These are phyloP conservation scores for Coffea canephora DNA, from an alignment of 257 asterid genomes.

Conservation along the genomic window DNA sequence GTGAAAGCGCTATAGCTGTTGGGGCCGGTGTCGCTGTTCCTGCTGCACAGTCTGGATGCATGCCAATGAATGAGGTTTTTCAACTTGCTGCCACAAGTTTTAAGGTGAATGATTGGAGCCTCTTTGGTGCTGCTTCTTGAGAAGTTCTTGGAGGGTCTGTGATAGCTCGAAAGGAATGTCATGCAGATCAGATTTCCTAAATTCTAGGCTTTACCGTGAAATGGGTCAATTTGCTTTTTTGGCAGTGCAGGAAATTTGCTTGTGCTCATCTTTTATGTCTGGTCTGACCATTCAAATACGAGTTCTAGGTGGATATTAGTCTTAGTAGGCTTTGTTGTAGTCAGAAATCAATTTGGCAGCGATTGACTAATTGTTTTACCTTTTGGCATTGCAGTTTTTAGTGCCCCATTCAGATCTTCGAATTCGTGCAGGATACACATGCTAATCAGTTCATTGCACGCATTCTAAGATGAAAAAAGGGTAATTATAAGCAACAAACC, in stretches of 20 bases:
- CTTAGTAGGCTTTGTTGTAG: neutral
- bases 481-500: neutral
- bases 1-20: conserved; percentile 71
- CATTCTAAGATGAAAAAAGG: neutral
- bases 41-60: conserved; percentile 59
- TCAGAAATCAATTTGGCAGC: neutral
- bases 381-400: neutral
- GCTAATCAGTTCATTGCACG: neutral
- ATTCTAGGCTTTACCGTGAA: neutral
- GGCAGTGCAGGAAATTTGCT: neutral
- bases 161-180: neutral
- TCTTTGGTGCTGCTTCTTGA: conserved; percentile 56
- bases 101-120: conserved; percentile 79
- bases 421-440: neutral
- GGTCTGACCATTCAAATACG: neutral
- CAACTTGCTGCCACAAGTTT: conserved; percentile 64
- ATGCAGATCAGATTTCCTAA: neutral
- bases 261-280: neutral
- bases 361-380: neutral
- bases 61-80: conserved; percentile 81
- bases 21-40: conserved; percentile 78
- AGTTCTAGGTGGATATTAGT: neutral
- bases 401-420: neutral
- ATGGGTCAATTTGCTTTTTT: neutral
- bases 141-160: neutral